Evolutionary conservation across 257 asterid species (phyloP).

Genomic region (Voacanga thouarsii): DNA sequence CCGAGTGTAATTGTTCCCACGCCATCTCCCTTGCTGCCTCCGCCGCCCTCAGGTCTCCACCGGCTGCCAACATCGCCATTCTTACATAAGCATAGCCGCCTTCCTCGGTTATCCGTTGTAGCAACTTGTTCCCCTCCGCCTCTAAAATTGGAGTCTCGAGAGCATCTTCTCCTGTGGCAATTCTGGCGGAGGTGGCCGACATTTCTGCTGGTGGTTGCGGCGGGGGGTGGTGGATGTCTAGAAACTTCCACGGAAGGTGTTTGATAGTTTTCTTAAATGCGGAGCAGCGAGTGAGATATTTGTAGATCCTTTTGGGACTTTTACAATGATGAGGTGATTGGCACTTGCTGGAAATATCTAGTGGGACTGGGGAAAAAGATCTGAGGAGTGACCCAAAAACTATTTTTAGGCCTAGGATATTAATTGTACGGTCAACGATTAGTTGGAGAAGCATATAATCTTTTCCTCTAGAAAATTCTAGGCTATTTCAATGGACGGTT

Average conservation of each 20-base stretch:
- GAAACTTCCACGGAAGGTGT: slow-evolving; percentile 10
- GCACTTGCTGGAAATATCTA: slow-evolving; percentile 23
- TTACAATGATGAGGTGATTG: slow-evolving; percentile 17
- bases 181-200: slow-evolving; percentile 29
- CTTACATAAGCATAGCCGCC: slow-evolving; percentile 89
- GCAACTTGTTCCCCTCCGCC: slow-evolving; percentile 38
- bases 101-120: slow-evolving; percentile 56
- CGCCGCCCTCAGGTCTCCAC: slow-evolving; percentile 78
- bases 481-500: no score
- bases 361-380: slow-evolving; percentile 20
- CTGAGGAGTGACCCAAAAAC: slow-evolving; percentile 4
- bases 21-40: slow-evolving; percentile 96
- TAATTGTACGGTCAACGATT: background rate
- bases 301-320: slow-evolving; percentile 4
- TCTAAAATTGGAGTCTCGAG: slow-evolving; percentile 74
- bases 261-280: background rate
- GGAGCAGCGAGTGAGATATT: slow-evolving; percentile 25
- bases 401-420: background rate
- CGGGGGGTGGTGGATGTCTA: slow-evolving; percentile 18
- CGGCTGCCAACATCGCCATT: slow-evolving; percentile 61
- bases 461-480: background rate
- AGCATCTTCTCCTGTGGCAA: slow-evolving; percentile 19
- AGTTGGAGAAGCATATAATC: background rate
- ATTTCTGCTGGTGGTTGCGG: slow-evolving; percentile 17
- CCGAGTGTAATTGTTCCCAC: slow-evolving; percentile 97